Evolutionary conservation across 2,329 filamentous ascomycete genomes (phyloP), one percentile per base, ranked within the genome.

Genomic region (Coniochaeta pulveracea): DNA sequence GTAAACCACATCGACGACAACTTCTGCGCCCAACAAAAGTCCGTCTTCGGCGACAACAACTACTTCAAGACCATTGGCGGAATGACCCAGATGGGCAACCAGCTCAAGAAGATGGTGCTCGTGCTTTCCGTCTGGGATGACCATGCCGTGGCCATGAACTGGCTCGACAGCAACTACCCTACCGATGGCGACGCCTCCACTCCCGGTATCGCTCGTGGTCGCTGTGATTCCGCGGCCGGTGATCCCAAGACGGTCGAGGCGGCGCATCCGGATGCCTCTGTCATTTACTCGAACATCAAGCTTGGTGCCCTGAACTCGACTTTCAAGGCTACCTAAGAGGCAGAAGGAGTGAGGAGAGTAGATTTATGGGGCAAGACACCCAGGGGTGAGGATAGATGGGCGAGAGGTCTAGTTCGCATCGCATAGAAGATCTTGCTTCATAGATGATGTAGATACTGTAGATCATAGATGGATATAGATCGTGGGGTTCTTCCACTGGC

Each of bases 131-230:
- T 55, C 19, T 70, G 66, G 66, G 71, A 75, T 43, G 72, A 77
- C 52, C 65, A 76, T 19, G 46, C 46, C 28, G 49, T 48, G 9
- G 39, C 65, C 48, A 79, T 80, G 72, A 65, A 75, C 43, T 80
- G 75, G 76, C 64, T 80, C 38, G 75, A 80, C 56, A 66, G 63
- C 42, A 61, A 52, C 43, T 75, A 66, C 55, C 72, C 72, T 17
- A 56, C 58, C 27, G 46, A 55, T 23, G 45, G 55, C 6, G 44
- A 46, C 31, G 19, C 41, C 17, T 51, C 51, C 19, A 43, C 43
- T 6, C 62, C 59, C 9, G 67, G 68, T 43, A 54, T 58, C 26
- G 53, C 56, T 21, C 61, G 68, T 41, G 68, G 69, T 31, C 52
- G 58, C 8, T 73, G 69, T 45, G 45, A 56, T 36, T 57, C 56